Conservation (phyloP, 306 rosid genomes). For the Pterocarpus macrocarpus region DNA sequence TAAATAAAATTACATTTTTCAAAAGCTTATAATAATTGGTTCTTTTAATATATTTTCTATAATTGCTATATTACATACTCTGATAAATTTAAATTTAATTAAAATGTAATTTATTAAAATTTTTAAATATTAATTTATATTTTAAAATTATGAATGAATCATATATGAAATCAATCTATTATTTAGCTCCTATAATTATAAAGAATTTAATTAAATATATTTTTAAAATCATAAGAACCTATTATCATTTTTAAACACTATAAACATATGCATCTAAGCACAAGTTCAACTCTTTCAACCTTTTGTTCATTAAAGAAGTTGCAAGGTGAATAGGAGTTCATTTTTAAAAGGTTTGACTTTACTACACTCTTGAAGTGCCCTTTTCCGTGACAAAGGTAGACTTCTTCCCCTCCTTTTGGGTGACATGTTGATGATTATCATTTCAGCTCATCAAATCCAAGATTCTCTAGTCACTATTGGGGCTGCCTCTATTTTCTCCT, state of each 20-base stretch:
- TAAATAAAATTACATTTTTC: too few species aligned
- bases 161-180: too few species aligned
- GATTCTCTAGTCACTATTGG: constrained; percentile 34
- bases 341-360: constrained; percentile 49
- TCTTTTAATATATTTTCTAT: too few species aligned
- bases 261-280: not conserved
- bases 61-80: too few species aligned
- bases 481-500: not conserved
- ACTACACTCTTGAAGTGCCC: not conserved
- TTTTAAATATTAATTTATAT: too few species aligned
- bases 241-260: not conserved
- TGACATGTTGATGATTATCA: constrained; percentile 48
- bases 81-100: too few species aligned
- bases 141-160: not conserved
- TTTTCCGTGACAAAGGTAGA: constrained; percentile 41
- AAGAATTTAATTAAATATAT: too few species aligned
- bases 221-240: not conserved
- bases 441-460: constrained; percentile 60
- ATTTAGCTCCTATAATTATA: too few species aligned
- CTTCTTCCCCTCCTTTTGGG: constrained; percentile 50
- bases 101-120: too few species aligned
- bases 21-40: too few species aligned
- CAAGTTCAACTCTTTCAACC: not conserved
- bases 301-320: not conserved
- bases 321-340: not conserved